Evolutionary conservation across 805 yeast genomes (phyloP), one percentile per base, ranked within the genome.

Genomic region (Teunomyces kruisii): DNA sequence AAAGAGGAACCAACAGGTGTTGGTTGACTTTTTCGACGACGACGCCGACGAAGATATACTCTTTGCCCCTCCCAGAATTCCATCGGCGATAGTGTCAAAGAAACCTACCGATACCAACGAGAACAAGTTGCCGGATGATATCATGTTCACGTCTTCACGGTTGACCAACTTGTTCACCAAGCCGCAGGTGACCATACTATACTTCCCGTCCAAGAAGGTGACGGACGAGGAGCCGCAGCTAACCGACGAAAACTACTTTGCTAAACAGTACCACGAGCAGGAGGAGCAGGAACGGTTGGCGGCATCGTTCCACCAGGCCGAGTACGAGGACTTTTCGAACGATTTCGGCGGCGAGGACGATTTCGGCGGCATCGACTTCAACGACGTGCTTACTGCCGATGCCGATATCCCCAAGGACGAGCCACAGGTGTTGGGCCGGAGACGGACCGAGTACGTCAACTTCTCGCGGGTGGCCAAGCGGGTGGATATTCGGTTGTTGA

Each of bases 161-260:
- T 74, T 92, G 45, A 78, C 86, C 7, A 77, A 76, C 45, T 69
- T 88, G 28, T 87, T 87, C 57, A 66, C 84, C 38, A 87, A 86
- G 59, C 95, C 96, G 2, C 59, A 59, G 9, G 72, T 72, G 42
- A 61, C 71, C 32, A 68, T 78, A 32, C 53, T 52, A 31, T 51
- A 49, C 43, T 50, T 46, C 37, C 53, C 55, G 1, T 46, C 43
- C 35, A 44, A 32, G 38, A 47, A 42, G 22, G 50, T 45, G 22
- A 36, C 46, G 2, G 38, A 54, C 42, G 40, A 39, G 32, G 66
- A 61, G 1, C 60, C 61, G 9, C 70, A 71, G 12, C 72, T 53
- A 68, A 72, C 86, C 0, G 90, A 87, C 56, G 88, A 84, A 49
- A 74, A 79, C 28, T 85, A 75, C 55, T 88, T 91, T 85, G 92